These are phyloP conservation scores for Claviceps sp. DNA, from an alignment of 2,329 filamentous ascomycete species.

Conservation along the genomic window DNA sequence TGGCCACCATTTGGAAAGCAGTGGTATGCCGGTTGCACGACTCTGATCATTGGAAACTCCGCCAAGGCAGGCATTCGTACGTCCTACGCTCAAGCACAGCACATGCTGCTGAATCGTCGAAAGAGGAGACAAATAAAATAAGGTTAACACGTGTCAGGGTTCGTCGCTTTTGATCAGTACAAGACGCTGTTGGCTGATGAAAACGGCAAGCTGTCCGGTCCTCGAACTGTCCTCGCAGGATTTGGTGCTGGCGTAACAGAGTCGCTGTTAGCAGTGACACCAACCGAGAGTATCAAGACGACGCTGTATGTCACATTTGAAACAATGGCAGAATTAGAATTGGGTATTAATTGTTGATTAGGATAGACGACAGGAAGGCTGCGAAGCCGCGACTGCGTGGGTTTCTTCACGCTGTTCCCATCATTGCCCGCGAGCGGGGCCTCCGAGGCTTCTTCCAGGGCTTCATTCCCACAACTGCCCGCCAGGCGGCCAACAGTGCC, in stretches of 20 bases:
- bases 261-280: constrained; percentile 83
- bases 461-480: constrained; percentile 84
- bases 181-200: constrained; percentile 70
- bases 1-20: constrained; percentile 88
- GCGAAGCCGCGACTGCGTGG: constrained; percentile 76
- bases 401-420: constrained; percentile 76
- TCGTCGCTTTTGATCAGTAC: constrained; percentile 93
- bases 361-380: constrained; percentile 87
- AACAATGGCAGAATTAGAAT: background rate
- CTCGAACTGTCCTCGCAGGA: constrained; percentile 80
- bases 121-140: background rate
- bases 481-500: constrained; percentile 89
- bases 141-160: constrained; percentile 27
- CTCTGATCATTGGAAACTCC: constrained; percentile 90
- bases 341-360: constrained; percentile 17
- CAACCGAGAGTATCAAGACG: constrained; percentile 97
- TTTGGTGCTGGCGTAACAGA: constrained; percentile 94
- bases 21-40: constrained; percentile 98
- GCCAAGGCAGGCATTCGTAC: constrained; percentile 88
- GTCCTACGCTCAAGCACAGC: constrained; percentile 18
- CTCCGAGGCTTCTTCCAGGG: constrained; percentile 92
- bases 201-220: constrained; percentile 79
- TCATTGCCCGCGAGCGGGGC: constrained; percentile 82
- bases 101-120: background rate
- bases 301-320: constrained; percentile 45